Conservation (phyloP, 1,139 yeast species). For the Arxiozyma slooffiae region DNA sequence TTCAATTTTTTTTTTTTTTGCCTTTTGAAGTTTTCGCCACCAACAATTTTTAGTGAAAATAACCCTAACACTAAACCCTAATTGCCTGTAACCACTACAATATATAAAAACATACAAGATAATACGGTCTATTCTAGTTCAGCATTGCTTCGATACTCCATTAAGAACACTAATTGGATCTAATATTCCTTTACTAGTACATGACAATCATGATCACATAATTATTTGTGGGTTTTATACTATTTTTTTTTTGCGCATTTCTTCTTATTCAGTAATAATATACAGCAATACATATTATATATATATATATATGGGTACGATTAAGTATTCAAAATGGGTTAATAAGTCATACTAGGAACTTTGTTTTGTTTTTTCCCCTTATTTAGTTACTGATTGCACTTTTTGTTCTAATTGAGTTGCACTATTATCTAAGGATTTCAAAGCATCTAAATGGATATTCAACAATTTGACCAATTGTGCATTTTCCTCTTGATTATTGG, state of each 20-base stretch:
- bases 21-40: background rate
- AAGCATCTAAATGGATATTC: conserved; percentile 80
- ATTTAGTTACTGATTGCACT: conserved; percentile 28
- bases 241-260: background rate
- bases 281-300: background rate
- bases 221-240: background rate
- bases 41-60: too few relatives aligned
- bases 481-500: conserved; percentile 27
- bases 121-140: background rate
- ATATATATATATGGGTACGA: background rate
- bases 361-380: background rate
- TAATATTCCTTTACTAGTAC: too few relatives aligned
- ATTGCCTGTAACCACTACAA: background rate
- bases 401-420: conserved; percentile 62
- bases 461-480: conserved; percentile 66
- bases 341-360: background rate
- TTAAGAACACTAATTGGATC: background rate
- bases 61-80: background rate
- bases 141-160: background rate
- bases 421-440: conserved; percentile 74
- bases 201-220: background rate
- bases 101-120: too few relatives aligned
- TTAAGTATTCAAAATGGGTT: background rate
- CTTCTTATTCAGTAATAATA: too few relatives aligned
- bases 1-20: background rate